These are phyloP conservation scores for Arthrinium puccinioides DNA, from an alignment of 2,329 filamentous ascomycete genomes.

Conservation along the genomic window DNA sequence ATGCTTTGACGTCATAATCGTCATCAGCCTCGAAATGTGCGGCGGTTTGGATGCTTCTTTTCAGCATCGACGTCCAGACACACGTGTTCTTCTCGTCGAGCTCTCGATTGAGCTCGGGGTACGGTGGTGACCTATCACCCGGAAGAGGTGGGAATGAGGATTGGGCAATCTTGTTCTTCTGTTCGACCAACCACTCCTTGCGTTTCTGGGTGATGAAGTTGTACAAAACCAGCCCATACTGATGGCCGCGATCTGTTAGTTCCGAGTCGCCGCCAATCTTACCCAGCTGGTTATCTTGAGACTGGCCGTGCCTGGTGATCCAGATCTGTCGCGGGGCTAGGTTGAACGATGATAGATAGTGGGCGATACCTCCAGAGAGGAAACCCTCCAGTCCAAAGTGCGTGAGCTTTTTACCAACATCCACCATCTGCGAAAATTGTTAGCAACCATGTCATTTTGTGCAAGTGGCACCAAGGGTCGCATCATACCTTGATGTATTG, in stretches of 20 bases:
- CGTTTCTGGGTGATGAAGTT: slow-evolving; percentile 78
- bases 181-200: slow-evolving; percentile 73
- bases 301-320: slow-evolving; percentile 95
- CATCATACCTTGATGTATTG: slow-evolving; percentile 74
- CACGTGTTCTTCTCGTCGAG: slow-evolving; percentile 84
- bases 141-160: slow-evolving; percentile 83
- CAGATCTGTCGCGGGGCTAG: slow-evolving; percentile 92
- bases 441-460: slow-evolving; percentile 11
- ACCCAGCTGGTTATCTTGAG: slow-evolving; percentile 75
- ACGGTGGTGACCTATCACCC: slow-evolving; percentile 89
- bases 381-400: slow-evolving; percentile 89
- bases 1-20: slow-evolving; percentile 92
- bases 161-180: slow-evolving; percentile 68
- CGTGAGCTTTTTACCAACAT: slow-evolving; percentile 90
- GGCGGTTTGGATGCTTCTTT: slow-evolving; percentile 79
- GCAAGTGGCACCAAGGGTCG: too few species aligned
- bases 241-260: slow-evolving; percentile 70
- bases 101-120: slow-evolving; percentile 71
- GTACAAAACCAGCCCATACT: slow-evolving; percentile 73
- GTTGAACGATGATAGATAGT: slow-evolving; percentile 95
- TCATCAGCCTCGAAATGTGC: slow-evolving; percentile 87
- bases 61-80: slow-evolving; percentile 97
- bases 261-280: slow-evolving; percentile 85
- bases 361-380: slow-evolving; percentile 83
- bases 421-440: slow-evolving; percentile 65